These are phyloP conservation scores for Cytospora mali DNA, from an alignment of 2,329 filamentous ascomycete species.

Conservation along the genomic window DNA sequence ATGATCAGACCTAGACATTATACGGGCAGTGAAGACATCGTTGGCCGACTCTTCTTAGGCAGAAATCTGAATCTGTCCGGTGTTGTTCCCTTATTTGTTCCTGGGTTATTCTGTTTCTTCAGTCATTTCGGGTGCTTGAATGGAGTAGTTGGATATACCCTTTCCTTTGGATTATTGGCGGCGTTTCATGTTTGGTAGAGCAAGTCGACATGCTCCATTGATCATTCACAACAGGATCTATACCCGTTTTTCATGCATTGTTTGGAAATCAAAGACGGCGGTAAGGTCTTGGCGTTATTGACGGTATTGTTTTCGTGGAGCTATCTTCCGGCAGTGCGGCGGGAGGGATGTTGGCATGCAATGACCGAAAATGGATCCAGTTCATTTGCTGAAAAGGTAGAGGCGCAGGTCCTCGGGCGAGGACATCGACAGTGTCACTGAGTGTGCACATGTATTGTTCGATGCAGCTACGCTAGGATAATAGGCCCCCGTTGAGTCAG, in stretches of 20 bases:
- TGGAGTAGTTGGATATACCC: slow-evolving; percentile 18
- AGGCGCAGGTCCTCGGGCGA: background rate
- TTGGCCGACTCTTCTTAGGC: background rate
- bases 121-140: background rate
- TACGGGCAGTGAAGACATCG: background rate
- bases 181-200: slow-evolving; percentile 14
- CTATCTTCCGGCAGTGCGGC: background rate
- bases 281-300: slow-evolving; percentile 16
- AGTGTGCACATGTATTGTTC: slow-evolving; percentile 2
- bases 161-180: slow-evolving; percentile 14
- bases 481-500: background rate
- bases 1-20: slow-evolving; percentile 27
- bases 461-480: background rate
- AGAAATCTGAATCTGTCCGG: background rate
- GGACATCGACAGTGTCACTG: background rate
- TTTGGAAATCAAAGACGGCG: slow-evolving; percentile 10
- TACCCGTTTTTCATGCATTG: slow-evolving; percentile 2
- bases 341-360: background rate
- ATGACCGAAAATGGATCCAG: background rate
- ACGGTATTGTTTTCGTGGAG: slow-evolving; percentile 1
- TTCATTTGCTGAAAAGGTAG: background rate
- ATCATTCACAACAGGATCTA: slow-evolving; percentile 11
- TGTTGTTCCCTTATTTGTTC: background rate
- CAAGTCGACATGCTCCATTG: background rate
- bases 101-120: background rate